Conservation (phyloP, 306 rosid species). For the Medicago truncatula region MtrunA17r5.0-ANR NC_053048.1:46386501-46387000, state of each 20-base stretch:
- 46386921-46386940: constrained; percentile 55
- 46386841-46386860: constrained; percentile 73
- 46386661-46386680: no score
- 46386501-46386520: constrained; percentile 57
- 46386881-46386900: constrained; percentile 57
- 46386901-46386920: constrained; percentile 57
- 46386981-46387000: constrained; percentile 50
- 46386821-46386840: constrained; percentile 68
- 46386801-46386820: neutral
- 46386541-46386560: constrained; percentile 64
- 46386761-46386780: neutral
- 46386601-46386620: no score
- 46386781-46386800: neutral
- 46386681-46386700: no score
- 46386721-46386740: neutral
- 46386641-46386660: no score
- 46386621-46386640: no score
- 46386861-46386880: constrained; percentile 67
- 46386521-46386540: constrained; percentile 56
- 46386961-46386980: constrained; percentile 67
- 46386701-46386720: neutral
- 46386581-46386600: neutral
- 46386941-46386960: constrained; percentile 65
- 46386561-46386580: constrained; percentile 47
- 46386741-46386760: neutral